phyloP scores from a whole-genome alignment of 2,329 filamentous ascomycete species.

The Akanthomyces muscarius region DNA sequence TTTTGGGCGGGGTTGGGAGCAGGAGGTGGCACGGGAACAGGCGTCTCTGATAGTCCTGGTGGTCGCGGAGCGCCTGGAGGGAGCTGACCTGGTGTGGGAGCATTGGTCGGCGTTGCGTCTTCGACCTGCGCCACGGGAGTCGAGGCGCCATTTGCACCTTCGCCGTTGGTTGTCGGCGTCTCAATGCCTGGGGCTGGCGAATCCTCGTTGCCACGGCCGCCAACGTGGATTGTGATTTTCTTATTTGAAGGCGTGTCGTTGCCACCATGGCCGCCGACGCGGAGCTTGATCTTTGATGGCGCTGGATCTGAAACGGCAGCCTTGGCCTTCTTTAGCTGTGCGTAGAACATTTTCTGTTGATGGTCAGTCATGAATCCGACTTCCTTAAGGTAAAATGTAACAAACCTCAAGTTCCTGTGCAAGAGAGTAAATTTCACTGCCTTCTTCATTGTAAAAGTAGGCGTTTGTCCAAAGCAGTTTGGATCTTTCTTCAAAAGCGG shows the following conservation, averaged over 20 bases:
- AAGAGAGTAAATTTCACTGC: conserved; percentile 75
- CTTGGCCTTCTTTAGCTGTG: conserved; percentile 67
- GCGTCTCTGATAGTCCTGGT: conserved; percentile 1
- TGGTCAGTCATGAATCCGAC: conserved; percentile 18
- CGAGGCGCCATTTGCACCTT: conserved; percentile 10
- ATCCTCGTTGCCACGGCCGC: conserved; percentile 52
- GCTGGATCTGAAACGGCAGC: conserved; percentile 66
- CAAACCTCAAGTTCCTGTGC: conserved; percentile 74
- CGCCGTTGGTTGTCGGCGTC: conserved; percentile 30
- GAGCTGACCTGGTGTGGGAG: conserved; percentile 2
- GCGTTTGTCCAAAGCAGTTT: conserved; percentile 85
- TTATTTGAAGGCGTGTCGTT: conserved; percentile 47
- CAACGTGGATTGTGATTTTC: conserved; percentile 70
- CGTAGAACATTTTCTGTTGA: conserved; percentile 62
- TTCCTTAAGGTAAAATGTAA: background rate
- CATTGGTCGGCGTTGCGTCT: background rate
- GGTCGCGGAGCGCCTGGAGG: conserved; percentile 17
- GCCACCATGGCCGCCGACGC: conserved; percentile 52
- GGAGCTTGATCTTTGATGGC: conserved; percentile 76
- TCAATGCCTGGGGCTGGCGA: conserved; percentile 45
- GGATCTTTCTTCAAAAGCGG: conserved; percentile 72
- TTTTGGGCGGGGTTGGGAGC: conserved; percentile 24
- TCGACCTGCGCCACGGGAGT: conserved; percentile 10
- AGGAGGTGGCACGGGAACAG: conserved; percentile 25
- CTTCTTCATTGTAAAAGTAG: conserved; percentile 86